phyloP scores from a whole-genome alignment of 1,139 yeast genomes.

The Pichia kudriavzevii region DNA sequence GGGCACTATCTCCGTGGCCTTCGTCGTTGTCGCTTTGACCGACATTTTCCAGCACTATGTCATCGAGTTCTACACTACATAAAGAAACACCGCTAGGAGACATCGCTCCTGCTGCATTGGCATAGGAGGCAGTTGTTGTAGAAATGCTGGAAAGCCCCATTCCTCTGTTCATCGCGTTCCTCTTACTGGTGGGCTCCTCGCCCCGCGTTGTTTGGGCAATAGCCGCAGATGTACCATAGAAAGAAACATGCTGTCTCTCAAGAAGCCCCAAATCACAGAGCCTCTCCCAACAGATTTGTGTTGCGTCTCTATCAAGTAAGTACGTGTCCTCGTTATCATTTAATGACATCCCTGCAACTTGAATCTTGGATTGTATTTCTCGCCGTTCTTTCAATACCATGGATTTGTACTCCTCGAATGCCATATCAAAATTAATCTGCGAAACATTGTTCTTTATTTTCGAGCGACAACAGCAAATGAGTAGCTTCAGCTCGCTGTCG shows the following conservation, averaged over 20 bases:
- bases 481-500: constrained; percentile 58
- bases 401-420: constrained; percentile 65
- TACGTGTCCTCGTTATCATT: constrained; percentile 8
- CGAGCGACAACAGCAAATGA: constrained; percentile 70
- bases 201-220: neutral
- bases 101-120: constrained; percentile 3
- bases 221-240: neutral
- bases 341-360: constrained; percentile 14
- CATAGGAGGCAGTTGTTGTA: too few relatives aligned
- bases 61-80: constrained; percentile 10
- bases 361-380: constrained; percentile 30
- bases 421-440: constrained; percentile 63
- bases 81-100: constrained; percentile 10
- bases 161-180: neutral
- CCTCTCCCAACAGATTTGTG: constrained; percentile 25
- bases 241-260: constrained; percentile 2
- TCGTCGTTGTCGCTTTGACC: neutral
- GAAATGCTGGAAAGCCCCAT: too few relatives aligned
- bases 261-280: constrained; percentile 20
- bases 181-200: neutral
- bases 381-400: constrained; percentile 44
- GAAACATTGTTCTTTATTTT: constrained; percentile 51
- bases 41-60: constrained; percentile 4
- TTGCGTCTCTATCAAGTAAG: constrained; percentile 18
- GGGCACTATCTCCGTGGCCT: neutral